phyloP scores from a whole-genome alignment of 352 stramenopile species.

The Thalassiosira mediterranea region DNA sequence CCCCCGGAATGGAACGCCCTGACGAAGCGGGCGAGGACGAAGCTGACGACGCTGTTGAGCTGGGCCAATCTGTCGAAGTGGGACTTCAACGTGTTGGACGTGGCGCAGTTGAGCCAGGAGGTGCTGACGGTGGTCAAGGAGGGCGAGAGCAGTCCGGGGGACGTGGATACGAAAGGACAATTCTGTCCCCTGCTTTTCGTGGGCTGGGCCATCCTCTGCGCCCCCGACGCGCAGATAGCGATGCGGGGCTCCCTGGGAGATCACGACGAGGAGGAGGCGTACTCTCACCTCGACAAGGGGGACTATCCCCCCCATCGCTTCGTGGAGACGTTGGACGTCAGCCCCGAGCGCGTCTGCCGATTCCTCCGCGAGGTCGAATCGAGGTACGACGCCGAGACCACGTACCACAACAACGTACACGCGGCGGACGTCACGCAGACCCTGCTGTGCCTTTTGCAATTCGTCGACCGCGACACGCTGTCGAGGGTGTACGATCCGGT shows the following conservation, averaged over 20 bases:
- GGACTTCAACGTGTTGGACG: slow-evolving; percentile 34
- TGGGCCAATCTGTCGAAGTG: slow-evolving; percentile 29
- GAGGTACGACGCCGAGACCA: slow-evolving; percentile 36
- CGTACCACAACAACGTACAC: slow-evolving; percentile 69
- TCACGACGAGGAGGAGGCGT: slow-evolving; percentile 6
- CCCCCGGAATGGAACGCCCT: slow-evolving; percentile 37
- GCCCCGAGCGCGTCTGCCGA: slow-evolving; percentile 35
- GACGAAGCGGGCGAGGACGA: slow-evolving; percentile 7
- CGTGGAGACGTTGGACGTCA: slow-evolving; percentile 46
- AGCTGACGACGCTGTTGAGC: slow-evolving; percentile 17
- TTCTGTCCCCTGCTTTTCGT: slow-evolving; percentile 50
- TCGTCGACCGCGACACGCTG: slow-evolving; percentile 6
- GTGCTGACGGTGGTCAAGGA: background rate
- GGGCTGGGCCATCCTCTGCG: slow-evolving; percentile 62
- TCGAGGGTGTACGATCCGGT: slow-evolving; percentile 12
- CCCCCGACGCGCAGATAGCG: slow-evolving; percentile 46
- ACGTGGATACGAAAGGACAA: background rate
- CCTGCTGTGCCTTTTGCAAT: slow-evolving; percentile 47
- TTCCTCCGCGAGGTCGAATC: slow-evolving; percentile 59
- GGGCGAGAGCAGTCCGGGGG: background rate
- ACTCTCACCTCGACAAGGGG: too few relatives aligned
- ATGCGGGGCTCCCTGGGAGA: slow-evolving; percentile 43
- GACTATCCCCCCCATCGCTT: too few relatives aligned
- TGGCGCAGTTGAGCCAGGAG: slow-evolving; percentile 2
- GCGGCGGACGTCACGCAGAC: slow-evolving; percentile 69